A percentile compares a stretch with the other conserved stretches of the same genome.
These are phyloP conservation scores for Pleurotus platypus DNA, from an alignment of 768 basidiomycete species.

Conservation along the genomic window DNA sequence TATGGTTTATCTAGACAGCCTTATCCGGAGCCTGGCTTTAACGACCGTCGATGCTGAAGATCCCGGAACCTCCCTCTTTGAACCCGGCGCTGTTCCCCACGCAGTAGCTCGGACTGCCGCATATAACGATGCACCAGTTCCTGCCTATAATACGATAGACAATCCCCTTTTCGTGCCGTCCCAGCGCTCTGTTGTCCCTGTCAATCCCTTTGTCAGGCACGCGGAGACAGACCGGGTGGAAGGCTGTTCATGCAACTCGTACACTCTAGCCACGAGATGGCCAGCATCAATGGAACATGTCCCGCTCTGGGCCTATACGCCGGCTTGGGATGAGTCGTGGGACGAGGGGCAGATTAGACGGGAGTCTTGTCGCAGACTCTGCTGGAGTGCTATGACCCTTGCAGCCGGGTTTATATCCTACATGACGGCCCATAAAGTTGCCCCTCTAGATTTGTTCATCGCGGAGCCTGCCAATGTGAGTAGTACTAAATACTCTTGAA, in stretches of 20 bases:
- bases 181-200: neutral
- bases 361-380: constrained; percentile 69
- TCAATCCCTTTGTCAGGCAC: constrained; percentile 11
- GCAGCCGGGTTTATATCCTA: constrained; percentile 65
- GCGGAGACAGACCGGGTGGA: constrained; percentile 13
- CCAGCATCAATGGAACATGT: constrained; percentile 46
- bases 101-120: constrained; percentile 17
- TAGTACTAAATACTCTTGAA: constrained; percentile 8
- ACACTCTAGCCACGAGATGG: constrained; percentile 53
- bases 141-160: neutral
- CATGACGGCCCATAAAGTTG: constrained; percentile 38
- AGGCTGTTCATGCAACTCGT: constrained; percentile 41
- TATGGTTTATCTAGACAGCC: constrained; percentile 60
- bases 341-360: constrained; percentile 62
- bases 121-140: constrained; percentile 1
- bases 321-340: constrained; percentile 59
- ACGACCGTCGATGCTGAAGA: constrained; percentile 59
- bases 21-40: constrained; percentile 60
- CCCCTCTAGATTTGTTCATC: constrained; percentile 49
- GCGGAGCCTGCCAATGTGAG: constrained; percentile 66
- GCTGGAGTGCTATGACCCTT: constrained; percentile 68
- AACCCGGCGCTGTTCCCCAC: constrained; percentile 45
- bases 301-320: constrained; percentile 61
- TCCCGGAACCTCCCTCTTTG: constrained; percentile 46
- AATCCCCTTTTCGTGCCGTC: neutral